Base-by-base conservation (phyloP, 257 asterid genomes). In the Plantago elongata region DNA sequence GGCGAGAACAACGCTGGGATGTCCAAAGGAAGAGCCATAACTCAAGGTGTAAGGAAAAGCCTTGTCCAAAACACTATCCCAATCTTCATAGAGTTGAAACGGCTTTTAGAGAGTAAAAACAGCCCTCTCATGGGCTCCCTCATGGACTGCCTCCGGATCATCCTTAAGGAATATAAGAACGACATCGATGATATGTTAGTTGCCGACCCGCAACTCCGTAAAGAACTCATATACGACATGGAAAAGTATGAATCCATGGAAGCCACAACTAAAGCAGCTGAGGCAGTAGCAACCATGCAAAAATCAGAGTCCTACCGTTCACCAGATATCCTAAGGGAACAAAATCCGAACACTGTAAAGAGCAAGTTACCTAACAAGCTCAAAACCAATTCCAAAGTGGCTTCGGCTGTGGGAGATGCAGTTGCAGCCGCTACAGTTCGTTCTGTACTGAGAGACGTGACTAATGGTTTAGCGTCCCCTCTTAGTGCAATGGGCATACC, bases 101-200 rank as follows among this genome's bases (percentile, higher is more conserved):
- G 97, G 42, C 84, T 86, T 1, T 74, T 92, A 0, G 91, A 92
- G 78, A 77, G 74, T 64, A 92, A 84, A 74, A 89, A 92, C 69
- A 92, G 99, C 47, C 89, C 96, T 9, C 96, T 92, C 48, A 77
- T 72, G 1, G 99, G 99, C 11, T 64, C 93, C 44, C 91, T 89
- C 37, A 89, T 89, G 99, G 99, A 86, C n/a, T 92, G 97, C 85
- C 85, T 92, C 42, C 48, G 97, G 57, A 59, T 74, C 84, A 89
- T 92, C 63, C 96, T 89, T 76, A 92, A 92, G 77, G 99, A 92
- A 67, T 89, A 86, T 89, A 92, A 89, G 75, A 92, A 77, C 30
- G 97, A 86, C 80, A 92, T 92, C 30, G 96, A 92, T 22, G 99
- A 89, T 54, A 81, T 89, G 63, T 51, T 92, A 51, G 80, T 92